Percentiles rank a stretch among this genome's conserved stretches.
phyloP scores from a whole-genome alignment of 176 grass and related monocot species.

The Alopecurus myosuroides region DNA sequence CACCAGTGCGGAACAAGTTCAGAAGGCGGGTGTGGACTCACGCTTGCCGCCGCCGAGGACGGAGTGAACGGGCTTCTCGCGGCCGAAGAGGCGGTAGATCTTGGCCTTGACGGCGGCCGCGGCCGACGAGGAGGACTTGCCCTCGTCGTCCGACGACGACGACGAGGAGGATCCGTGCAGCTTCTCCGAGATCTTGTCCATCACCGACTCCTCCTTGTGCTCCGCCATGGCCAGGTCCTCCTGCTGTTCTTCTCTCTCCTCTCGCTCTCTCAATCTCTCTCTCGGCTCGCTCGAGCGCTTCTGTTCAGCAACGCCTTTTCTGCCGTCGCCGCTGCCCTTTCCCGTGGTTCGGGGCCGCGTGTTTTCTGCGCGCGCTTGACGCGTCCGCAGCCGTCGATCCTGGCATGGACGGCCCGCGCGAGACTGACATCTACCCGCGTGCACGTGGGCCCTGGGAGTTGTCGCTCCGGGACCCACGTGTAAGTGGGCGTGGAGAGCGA shows the following conservation, averaged over 20 bases:
- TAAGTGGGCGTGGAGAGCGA: neutral
- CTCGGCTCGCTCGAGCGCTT: neutral
- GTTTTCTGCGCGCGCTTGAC: neutral
- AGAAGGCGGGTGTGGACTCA: slow-evolving; percentile 23
- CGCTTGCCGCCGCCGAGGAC: slow-evolving; percentile 67
- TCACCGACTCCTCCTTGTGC: slow-evolving; percentile 52
- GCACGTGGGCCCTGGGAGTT: neutral
- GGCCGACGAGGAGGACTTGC: neutral
- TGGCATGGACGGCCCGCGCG: neutral
- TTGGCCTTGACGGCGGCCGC: slow-evolving; percentile 44
- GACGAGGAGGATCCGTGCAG: slow-evolving; percentile 48
- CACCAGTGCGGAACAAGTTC: neutral
- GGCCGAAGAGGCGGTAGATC: slow-evolving; percentile 74
- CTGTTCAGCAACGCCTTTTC: neutral
- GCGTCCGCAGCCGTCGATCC: slow-evolving; percentile 4
- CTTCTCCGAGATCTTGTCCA: slow-evolving; percentile 62
- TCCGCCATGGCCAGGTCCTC: slow-evolving; percentile 49
- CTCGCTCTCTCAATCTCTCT: neutral
- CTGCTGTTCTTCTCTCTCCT: neutral
- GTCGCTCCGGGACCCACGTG: neutral
- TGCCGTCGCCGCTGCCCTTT: neutral
- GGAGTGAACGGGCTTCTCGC: slow-evolving; percentile 53
- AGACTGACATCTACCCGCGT: neutral
- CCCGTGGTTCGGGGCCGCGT: neutral
- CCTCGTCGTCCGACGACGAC: slow-evolving; percentile 52